Base-by-base conservation (phyloP, 2,329 filamentous ascomycete species). In the Metarhizium humberi region DNA sequence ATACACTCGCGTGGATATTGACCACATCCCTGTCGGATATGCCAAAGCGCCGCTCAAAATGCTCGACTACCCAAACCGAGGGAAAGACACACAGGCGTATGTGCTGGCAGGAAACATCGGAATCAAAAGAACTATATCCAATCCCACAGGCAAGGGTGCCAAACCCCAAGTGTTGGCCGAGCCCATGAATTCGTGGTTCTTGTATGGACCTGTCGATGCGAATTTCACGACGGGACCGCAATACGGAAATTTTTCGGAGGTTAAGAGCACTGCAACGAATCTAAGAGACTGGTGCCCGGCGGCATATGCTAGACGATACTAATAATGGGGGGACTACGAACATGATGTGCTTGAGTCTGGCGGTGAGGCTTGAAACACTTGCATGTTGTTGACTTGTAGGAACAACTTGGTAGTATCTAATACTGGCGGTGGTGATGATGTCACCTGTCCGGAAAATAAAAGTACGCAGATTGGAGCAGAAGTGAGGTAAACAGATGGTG, bases 161-260 rank as follows among this genome's bases (percentile, higher is more conserved):
- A 52, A 55, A 3, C 58, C 46, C 0, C 62, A 56, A 1, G 65
- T 67, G 8, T 66, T 61, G 10, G 61, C 69, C 6, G 62, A 66
- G 59, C 72, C 72, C 8, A 58, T 70, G 38, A 73, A 70, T 48
- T 66, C 69, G 14, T 75, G 73, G 72, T 71, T 74, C 59, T 50
- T 74, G 32, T 74, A 72, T 53, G 72, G 64, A 2, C 71, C 72
- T 1, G 67, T 68, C 2, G 59, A 69, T 11, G 50, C 61, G 36
- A 62, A 63, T 2, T 51, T 62, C 16, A 66, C 58, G 1, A 53
- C 45, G 11, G 58, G 59, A 2, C 52, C 57, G 6, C 25, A 18
- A 5, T 55, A 62, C 46, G 66, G 67, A 0, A 64, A 60, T 36
- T 14, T 50, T 3, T 30, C 6, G 3, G 67, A 69, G 54, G 34